Evolutionary conservation across 225 moss, liverwort and hornwort species (phyloP), one percentile per base, ranked within the genome.

Genomic region (Polytrichum formosum): DNA sequence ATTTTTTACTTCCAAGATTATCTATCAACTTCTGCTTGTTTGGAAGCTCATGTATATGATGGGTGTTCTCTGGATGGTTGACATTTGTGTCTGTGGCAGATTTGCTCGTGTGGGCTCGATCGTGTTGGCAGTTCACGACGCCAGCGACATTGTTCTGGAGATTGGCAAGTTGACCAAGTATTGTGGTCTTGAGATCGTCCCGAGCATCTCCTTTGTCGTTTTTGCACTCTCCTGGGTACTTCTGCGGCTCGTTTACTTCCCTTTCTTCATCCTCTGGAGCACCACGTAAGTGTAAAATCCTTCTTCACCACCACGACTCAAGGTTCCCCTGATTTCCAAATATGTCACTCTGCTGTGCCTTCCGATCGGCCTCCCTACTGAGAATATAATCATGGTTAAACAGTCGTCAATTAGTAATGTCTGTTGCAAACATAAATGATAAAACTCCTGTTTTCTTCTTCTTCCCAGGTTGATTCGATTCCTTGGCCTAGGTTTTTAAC

Each of bases 141-240:
- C 53, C 20, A 90, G 87, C 30, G 90, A 90, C 67, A 74, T 90
- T 2, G 85, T 87, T 70, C 61, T 90, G 35, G 90, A 90, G 74
- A 62, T 82, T 21, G 90, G 84, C n/a, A 90, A 90, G 63, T 26
- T 90, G 74, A 82, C 82, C 5, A 85, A 90, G 70, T 87, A 90
- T 22, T 77, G 87, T 66, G 90, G 90, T n/a, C 68, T 82, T 54
- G 87, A 80, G 72, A 54, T 87, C 13, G 33, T 84, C 54, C 84
- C 90, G 0, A 82, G 80, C 61, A 75, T 90, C 66, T 75, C 84
- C 4, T 90, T 90, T 72, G 26, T 78, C 64, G 17, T 82, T 4
- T 87, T 87, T 69, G 87, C 82, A 18, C 56, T 85, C 56, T 90
- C 90, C 21, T 90, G 82, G 82, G 1, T 87, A 53, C 27, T 87